Percentiles rank a stretch among this genome's conserved stretches.
Evolutionary conservation across 2,329 filamentous ascomycete species (phyloP).

Genomic region (Biscogniauxia mediterranea): DNA sequence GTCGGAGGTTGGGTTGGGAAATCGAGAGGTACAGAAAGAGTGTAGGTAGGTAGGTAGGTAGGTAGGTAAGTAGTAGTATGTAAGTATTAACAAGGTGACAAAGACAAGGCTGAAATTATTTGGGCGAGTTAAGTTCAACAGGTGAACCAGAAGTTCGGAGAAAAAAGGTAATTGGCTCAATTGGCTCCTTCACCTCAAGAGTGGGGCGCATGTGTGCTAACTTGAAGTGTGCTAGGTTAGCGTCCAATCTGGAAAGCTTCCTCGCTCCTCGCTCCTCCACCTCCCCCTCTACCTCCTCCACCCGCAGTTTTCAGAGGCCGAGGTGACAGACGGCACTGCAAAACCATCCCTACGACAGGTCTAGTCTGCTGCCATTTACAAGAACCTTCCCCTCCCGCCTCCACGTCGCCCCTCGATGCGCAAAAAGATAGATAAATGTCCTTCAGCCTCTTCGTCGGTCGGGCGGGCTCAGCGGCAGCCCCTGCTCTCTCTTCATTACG

Average conservation of each 20-base stretch:
- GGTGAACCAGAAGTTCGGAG: not conserved
- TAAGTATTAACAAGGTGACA: not conserved
- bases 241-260: too few relatives aligned
- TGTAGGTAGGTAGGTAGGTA: not conserved
- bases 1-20: constrained; percentile 1
- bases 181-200: not conserved
- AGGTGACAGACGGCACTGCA: constrained; percentile 2
- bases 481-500: constrained; percentile 43
- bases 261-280: too few relatives aligned
- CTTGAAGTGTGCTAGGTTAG: too few relatives aligned
- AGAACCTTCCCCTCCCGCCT: not conserved
- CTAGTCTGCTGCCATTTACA: not conserved
- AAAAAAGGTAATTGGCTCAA: not conserved
- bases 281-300: too few relatives aligned
- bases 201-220: not conserved
- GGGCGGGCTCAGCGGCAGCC: constrained; percentile 54
- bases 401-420: too few relatives aligned
- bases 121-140: not conserved
- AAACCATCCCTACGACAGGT: not conserved
- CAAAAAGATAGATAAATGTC: constrained; percentile 51
- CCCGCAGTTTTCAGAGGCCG: constrained; percentile 19
- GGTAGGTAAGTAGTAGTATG: too few relatives aligned
- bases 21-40: not conserved
- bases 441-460: constrained; percentile 50
- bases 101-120: constrained; percentile 18